phyloP scores from a whole-genome alignment of 768 basidiomycete species.

The Gloeopeniophorella convolvens region DNA sequence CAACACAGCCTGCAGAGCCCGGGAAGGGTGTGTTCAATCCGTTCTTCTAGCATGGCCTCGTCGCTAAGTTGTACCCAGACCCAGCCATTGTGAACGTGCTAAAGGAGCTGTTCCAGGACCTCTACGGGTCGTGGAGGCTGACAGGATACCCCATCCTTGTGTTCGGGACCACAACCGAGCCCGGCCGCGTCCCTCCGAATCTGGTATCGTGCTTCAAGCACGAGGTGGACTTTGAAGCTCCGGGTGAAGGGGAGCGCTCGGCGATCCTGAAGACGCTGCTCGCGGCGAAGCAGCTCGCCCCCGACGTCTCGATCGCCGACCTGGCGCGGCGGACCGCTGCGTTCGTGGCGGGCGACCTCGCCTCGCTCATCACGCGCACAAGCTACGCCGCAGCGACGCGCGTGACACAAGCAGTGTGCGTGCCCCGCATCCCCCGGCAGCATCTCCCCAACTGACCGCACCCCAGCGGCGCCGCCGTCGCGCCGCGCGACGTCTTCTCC shows the following conservation, averaged over 20 bases:
- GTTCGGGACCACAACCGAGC: slow-evolving; percentile 65
- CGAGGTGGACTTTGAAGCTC: slow-evolving; percentile 71
- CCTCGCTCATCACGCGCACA: slow-evolving; percentile 58
- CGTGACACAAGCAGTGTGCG: slow-evolving; percentile 21
- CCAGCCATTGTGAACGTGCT: slow-evolving; percentile 49
- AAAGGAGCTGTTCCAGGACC: slow-evolving; percentile 54
- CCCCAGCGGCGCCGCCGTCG: slow-evolving; percentile 22
- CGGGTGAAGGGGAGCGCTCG: slow-evolving; percentile 67
- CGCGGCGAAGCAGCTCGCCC: slow-evolving; percentile 38
- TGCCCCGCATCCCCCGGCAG: not conserved
- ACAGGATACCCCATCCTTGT: slow-evolving; percentile 70
- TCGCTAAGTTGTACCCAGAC: slow-evolving; percentile 36
- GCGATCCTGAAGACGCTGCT: slow-evolving; percentile 49
- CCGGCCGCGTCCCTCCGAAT: slow-evolving; percentile 53
- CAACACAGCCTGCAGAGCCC: slow-evolving; percentile 54
- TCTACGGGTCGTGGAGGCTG: slow-evolving; percentile 48
- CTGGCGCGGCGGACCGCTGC: slow-evolving; percentile 89
- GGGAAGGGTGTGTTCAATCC: slow-evolving; percentile 50
- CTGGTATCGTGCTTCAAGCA: slow-evolving; percentile 80
- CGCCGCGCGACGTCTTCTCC: slow-evolving; percentile 26
- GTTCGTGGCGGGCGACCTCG: slow-evolving; percentile 75
- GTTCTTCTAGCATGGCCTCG: not conserved
- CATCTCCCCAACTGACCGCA: not conserved
- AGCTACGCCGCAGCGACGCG: slow-evolving; percentile 49
- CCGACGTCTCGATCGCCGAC: slow-evolving; percentile 69